Conservation (phyloP, 352 stramenopile genomes). For the Phytophthora pistaciae region DNA sequence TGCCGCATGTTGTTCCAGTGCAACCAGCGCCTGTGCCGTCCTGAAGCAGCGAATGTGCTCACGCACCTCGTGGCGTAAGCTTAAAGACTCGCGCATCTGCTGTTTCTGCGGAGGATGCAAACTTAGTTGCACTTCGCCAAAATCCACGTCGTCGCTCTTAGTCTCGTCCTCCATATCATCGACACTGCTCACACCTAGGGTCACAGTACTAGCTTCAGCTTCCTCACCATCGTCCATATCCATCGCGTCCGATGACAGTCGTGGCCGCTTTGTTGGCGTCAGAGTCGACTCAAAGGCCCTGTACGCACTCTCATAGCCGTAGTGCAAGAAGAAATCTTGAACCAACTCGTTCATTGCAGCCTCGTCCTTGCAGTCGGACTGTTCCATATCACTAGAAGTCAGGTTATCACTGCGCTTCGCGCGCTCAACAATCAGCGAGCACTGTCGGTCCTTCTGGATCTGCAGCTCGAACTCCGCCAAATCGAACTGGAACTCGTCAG, state of each 20-base stretch:
- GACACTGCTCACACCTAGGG: constrained; percentile 7
- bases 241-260: constrained; percentile 13
- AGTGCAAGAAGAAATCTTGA: constrained; percentile 52
- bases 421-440: constrained; percentile 35
- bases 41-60: constrained; percentile 44
- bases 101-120: constrained; percentile 15
- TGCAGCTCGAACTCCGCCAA: constrained; percentile 53
- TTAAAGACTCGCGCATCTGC: constrained; percentile 28
- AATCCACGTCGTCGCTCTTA: constrained; percentile 14
- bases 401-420: constrained; percentile 15
- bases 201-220: constrained; percentile 1
- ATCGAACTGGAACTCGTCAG: constrained; percentile 56
- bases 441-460: constrained; percentile 57
- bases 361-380: constrained; percentile 37
- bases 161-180: constrained; percentile 22
- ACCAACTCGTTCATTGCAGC: constrained; percentile 42
- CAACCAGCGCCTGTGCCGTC: constrained; percentile 40
- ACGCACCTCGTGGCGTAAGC: constrained; percentile 44
- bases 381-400: constrained; percentile 6
- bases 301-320: constrained; percentile 50
- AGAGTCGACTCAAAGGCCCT: constrained; percentile 30
- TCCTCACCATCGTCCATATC: constrained; percentile 12
- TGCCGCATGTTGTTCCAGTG: constrained; percentile 30
- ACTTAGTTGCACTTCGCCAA: neutral
- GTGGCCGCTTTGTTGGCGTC: constrained; percentile 7